These are phyloP conservation scores for Russula virescens DNA, from an alignment of 768 basidiomycete species.

Conservation along the genomic window DNA sequence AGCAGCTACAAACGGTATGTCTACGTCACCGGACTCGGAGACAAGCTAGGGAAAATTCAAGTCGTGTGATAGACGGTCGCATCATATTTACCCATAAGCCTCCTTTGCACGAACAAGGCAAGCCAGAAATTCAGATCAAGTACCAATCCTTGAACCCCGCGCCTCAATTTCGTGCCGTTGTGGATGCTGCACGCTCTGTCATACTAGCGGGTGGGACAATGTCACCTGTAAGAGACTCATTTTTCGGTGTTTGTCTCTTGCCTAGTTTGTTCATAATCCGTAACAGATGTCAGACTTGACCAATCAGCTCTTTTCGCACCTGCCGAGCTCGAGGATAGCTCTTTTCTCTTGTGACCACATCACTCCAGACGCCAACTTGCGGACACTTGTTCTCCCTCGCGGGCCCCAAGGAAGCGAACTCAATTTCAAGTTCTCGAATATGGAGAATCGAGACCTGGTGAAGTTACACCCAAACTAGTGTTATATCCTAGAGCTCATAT, in stretches of 20 bases:
- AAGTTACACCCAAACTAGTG: slow-evolving; percentile 5
- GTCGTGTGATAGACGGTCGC: slow-evolving; percentile 59
- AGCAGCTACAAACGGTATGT: slow-evolving; percentile 63
- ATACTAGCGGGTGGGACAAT: slow-evolving; percentile 95
- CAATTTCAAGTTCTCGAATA: slow-evolving; percentile 75
- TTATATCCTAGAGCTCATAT: slow-evolving; percentile 7
- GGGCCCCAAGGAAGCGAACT: slow-evolving; percentile 71
- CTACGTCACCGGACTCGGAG: background rate
- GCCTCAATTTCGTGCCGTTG: slow-evolving; percentile 77
- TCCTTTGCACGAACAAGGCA: slow-evolving; percentile 35
- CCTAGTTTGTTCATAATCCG: background rate
- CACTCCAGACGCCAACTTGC: slow-evolving; percentile 74
- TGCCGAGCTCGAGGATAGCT: slow-evolving; percentile 56
- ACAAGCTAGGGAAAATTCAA: background rate
- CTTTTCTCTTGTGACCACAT: slow-evolving; percentile 92
- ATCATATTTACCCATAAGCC: slow-evolving; percentile 43
- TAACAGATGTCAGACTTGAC: slow-evolving; percentile 80
- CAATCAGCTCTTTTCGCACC: slow-evolving; percentile 67
- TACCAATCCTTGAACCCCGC: slow-evolving; percentile 93
- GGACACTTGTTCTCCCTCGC: slow-evolving; percentile 63
- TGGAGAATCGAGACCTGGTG: slow-evolving; percentile 55
- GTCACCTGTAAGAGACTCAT: slow-evolving; percentile 69
- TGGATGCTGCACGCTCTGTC: slow-evolving; percentile 76
- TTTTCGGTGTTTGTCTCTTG: slow-evolving; percentile 21
- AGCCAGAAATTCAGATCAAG: slow-evolving; percentile 52